phyloP scores from a whole-genome alignment of 2,329 filamentous ascomycete genomes.

The Lanzia echinophila region DNA sequence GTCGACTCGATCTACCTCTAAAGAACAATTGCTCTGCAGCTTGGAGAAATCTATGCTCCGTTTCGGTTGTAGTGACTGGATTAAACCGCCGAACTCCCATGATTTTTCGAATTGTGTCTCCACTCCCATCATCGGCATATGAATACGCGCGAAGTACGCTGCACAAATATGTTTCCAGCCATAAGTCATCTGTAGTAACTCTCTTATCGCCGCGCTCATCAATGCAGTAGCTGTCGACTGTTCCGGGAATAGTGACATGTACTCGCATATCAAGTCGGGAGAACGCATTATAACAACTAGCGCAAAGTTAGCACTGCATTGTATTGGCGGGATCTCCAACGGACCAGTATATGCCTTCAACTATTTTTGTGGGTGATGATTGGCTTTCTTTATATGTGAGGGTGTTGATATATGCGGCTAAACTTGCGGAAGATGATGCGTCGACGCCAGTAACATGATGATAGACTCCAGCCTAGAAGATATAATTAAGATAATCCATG shows the following conservation, averaged over 20 bases:
- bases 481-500: conserved; percentile 12
- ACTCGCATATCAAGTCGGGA: conserved; percentile 97
- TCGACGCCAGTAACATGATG: conserved; percentile 97
- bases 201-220: conserved; percentile 95
- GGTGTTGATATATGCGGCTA: conserved; percentile 97
- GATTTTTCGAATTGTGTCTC: conserved; percentile 92
- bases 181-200: conserved; percentile 86
- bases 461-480: conserved; percentile 73
- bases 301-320: conserved; percentile 2
- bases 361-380: conserved; percentile 72
- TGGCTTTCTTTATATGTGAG: conserved; percentile 84
- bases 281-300: conserved; percentile 95
- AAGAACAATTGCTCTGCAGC: conserved; percentile 95
- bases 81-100: conserved; percentile 97
- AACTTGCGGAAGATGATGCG: conserved; percentile 91
- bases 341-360: conserved; percentile 90
- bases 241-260: conserved; percentile 93
- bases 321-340: conserved; percentile 30
- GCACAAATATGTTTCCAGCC: conserved; percentile 96
- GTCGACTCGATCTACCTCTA: conserved; percentile 50
- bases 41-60: conserved; percentile 91
- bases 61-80: conserved; percentile 95
- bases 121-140: conserved; percentile 91
- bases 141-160: conserved; percentile 90
- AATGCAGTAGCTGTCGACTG: conserved; percentile 94